Percentiles rank a stretch among this genome's conserved stretches.
Conservation (phyloP, 2,329 filamentous ascomycete species). For the Pyrenophora teres region DNA sequence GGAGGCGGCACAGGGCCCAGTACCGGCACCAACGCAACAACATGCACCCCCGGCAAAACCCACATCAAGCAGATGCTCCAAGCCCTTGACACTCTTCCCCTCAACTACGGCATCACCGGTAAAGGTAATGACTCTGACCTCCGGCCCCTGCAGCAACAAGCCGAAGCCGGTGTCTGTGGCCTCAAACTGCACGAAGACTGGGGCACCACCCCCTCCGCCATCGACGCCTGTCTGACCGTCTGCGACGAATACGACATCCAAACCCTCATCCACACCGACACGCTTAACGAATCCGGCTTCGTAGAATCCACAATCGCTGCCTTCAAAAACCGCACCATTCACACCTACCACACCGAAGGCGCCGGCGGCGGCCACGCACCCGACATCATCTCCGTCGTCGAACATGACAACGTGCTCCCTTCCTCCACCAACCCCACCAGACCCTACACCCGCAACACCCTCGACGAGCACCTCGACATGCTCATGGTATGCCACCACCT, state of each 20-base stretch:
- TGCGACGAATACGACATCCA: conserved; percentile 93
- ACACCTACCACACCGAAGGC: conserved; percentile 96
- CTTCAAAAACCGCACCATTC: conserved; percentile 84
- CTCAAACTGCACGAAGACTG: conserved; percentile 97
- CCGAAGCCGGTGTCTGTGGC: conserved; percentile 81
- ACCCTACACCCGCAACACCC: conserved; percentile 87
- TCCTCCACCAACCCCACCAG: conserved; percentile 91
- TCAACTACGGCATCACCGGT: conserved; percentile 89
- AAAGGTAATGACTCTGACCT: conserved; percentile 87
- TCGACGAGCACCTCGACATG: conserved; percentile 98
- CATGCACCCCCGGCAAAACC: conserved; percentile 84
- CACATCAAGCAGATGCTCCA: conserved; percentile 90
- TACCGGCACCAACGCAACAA: conserved; percentile 88
- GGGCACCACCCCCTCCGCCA: conserved; percentile 88
- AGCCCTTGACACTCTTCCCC: conserved; percentile 76
- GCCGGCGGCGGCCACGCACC: conserved; percentile 93
- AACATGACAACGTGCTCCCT: conserved; percentile 84
- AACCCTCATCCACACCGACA: conserved; percentile 93
- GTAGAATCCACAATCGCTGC: conserved; percentile 88
- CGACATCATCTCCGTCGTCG: conserved; percentile 93
- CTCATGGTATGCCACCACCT: conserved; percentile 97
- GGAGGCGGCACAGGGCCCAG: conserved; percentile 93
- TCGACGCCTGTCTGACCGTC: conserved; percentile 78
- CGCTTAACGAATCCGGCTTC: conserved; percentile 95
- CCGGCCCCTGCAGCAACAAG: conserved; percentile 75